phyloP scores from a whole-genome alignment of 306 rosid genomes.

The Astragalus membranaceus region DNA sequence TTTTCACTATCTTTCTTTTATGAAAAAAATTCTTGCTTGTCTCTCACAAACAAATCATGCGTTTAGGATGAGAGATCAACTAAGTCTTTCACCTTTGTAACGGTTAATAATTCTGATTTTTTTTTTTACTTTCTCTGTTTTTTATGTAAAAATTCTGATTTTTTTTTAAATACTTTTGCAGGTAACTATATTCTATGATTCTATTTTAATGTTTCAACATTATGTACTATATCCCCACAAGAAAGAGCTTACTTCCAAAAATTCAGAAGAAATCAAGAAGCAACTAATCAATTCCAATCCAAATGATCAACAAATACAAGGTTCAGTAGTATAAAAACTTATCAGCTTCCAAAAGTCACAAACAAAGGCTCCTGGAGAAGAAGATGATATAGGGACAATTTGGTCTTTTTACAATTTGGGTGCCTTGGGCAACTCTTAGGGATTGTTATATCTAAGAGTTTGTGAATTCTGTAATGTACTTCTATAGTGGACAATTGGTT shows the following conservation, averaged over 20 bases:
- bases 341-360: background rate
- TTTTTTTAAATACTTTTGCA: slow-evolving; percentile 19
- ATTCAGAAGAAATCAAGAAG: slow-evolving; percentile 25
- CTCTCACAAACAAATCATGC: background rate
- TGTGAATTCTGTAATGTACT: too few relatives aligned
- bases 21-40: background rate
- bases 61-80: too few relatives aligned
- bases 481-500: too few relatives aligned
- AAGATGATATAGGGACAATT: too few relatives aligned
- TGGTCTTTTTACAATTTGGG: too few relatives aligned
- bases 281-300: slow-evolving; percentile 20
- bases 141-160: too few relatives aligned
- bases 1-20: background rate
- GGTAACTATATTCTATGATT: slow-evolving; percentile 70
- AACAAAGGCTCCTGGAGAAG: too few relatives aligned
- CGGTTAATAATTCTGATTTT: too few relatives aligned
- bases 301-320: slow-evolving; percentile 12
- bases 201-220: slow-evolving; percentile 62
- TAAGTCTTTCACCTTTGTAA: too few relatives aligned
- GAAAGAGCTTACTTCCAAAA: slow-evolving; percentile 12
- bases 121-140: too few relatives aligned
- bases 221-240: slow-evolving; percentile 51
- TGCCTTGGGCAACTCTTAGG: too few relatives aligned
- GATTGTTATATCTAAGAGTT: too few relatives aligned
- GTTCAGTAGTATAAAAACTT: slow-evolving; percentile 5